Evolutionary conservation across 1,139 yeast species (phyloP), one percentile per base, ranked within the genome.

Genomic region (Candida sp.): DNA sequence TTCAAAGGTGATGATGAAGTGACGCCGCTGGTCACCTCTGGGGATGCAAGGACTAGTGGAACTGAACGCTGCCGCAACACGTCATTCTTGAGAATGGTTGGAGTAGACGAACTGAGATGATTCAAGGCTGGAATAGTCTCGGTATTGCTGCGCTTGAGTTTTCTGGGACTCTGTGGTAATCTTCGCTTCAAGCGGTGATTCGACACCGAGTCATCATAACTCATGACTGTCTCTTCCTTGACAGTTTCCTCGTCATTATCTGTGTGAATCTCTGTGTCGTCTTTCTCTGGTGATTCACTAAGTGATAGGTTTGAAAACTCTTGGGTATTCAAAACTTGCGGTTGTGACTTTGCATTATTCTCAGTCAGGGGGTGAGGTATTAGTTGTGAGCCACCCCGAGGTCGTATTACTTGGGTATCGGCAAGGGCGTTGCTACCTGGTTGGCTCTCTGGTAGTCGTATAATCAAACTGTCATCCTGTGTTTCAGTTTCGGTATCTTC

Each of bases 301-400:
- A 44, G 26, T 8, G 49, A 45, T 27, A 46, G 32, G 17, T 44
- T 49, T 6, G 47, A 34, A 26, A 50, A 55, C 42, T 63, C 66
- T 51, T 63, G 66, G 7, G 66, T 62, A 49, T 59, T 59, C 1
- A 59, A 40, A 4, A 63, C 66, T 47, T 63, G 64, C 27, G 60
- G 49, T 23, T 57, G 55, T 1, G 65, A 54, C n/a, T 39, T 31
- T 6, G 28, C 42, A 42, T 25, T 42, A n/a, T 27, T 27, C 30
- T 27, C 9, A 32, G 26, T 26, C 7, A 17, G 30, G 23, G 44
- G 39, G 4, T 5, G 9, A 2, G 17, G 17, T 17, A 17, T 17
- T 1, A 1, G 17, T 17, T 17, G 9, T 7, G 38, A 8, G 23
- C 30, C 11, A 17, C 5, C 26, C 11, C 40, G 48, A 17, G 17